Conservation (phyloP, 129 eudicot genomes). For the Artemisia annua region DNA sequence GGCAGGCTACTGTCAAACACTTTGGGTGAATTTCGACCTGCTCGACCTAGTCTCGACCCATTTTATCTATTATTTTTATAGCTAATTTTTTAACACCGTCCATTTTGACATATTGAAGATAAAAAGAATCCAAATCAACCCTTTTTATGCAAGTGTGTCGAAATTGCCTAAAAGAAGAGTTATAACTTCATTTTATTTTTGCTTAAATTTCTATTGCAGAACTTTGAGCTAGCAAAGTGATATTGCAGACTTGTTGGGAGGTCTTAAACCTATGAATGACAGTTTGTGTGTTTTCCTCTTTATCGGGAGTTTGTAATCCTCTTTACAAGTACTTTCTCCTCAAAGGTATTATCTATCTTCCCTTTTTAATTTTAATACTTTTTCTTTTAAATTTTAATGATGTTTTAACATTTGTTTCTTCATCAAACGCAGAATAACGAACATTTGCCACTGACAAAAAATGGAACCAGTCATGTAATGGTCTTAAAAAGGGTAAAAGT, state of each 20-base stretch:
- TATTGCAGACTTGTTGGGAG: constrained; percentile 86
- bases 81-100: background rate
- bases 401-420: constrained; percentile 5
- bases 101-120: background rate
- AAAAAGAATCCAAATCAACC: background rate
- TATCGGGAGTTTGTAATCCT: constrained; percentile 72
- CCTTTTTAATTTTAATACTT: background rate
- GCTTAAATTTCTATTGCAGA: constrained; percentile 46
- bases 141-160: constrained; percentile 2
- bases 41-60: background rate
- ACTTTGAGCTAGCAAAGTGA: constrained; percentile 98
- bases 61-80: background rate
- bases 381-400: background rate
- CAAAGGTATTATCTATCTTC: constrained; percentile 47
- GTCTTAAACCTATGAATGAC: constrained; percentile 76
- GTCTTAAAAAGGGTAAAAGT: constrained; percentile 45
- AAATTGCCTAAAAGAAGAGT: background rate
- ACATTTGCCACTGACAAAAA: constrained; percentile 44
- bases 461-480: constrained; percentile 62
- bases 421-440: constrained; percentile 49
- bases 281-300: constrained; percentile 71
- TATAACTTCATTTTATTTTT: constrained; percentile 1
- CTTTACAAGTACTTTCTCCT: constrained; percentile 49
- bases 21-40: constrained; percentile 6
- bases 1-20: background rate